Percentiles rank a stretch among this genome's conserved stretches.
Evolutionary conservation across 176 grass and related monocot species (phyloP).

Genomic region (Paspalum notatum): DNA sequence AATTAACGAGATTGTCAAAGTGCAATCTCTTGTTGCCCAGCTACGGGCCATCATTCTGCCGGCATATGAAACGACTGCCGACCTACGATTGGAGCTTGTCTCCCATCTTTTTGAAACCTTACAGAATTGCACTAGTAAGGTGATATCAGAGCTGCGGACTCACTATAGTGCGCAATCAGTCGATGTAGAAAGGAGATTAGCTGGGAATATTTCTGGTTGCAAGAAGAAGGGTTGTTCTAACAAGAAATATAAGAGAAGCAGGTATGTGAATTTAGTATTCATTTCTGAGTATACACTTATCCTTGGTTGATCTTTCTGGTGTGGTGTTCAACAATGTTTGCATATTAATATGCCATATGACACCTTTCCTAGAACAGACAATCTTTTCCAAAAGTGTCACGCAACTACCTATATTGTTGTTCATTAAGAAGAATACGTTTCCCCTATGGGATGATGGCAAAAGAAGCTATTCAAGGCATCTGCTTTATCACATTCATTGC

Average conservation of each 20-base stretch:
- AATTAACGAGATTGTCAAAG: neutral
- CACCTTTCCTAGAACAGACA: neutral
- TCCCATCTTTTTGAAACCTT: neutral
- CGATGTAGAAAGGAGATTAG: neutral
- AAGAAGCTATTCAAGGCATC: neutral
- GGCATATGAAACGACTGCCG: neutral
- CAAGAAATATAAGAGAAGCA: neutral
- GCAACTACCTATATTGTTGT: neutral
- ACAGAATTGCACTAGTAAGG: neutral
- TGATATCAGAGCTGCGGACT: neutral
- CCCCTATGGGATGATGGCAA: neutral
- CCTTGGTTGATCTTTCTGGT: neutral
- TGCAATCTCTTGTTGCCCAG: neutral
- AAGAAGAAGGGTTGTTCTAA: neutral
- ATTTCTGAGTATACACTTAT: too few relatives aligned
- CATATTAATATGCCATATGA: neutral
- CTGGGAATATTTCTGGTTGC: neutral
- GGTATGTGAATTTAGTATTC: neutral
- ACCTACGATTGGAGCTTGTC: neutral
- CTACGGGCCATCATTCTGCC: neutral
- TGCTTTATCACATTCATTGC: neutral
- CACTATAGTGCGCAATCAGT: neutral
- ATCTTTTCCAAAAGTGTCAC: neutral
- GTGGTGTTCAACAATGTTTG: neutral
- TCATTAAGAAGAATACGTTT: neutral